These are phyloP conservation scores for Babesia microti DNA, from an alignment of 169 alveolate genomes.

Conservation along the genomic window DNA sequence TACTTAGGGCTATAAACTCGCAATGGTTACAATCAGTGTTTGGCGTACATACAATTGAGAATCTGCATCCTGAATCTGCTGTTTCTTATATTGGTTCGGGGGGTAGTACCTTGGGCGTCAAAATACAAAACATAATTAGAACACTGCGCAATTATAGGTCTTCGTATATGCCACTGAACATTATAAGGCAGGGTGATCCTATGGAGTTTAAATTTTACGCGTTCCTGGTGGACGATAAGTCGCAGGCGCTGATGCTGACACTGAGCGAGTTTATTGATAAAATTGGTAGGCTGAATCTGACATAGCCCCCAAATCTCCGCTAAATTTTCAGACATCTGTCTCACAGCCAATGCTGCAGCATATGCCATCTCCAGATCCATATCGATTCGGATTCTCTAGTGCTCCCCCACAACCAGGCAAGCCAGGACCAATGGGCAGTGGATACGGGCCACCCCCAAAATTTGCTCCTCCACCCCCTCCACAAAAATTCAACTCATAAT, in stretches of 20 bases:
- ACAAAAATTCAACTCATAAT: too few species aligned
- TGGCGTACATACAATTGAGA: constrained; percentile 64
- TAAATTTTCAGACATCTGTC: constrained; percentile 9
- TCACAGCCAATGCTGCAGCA: too few species aligned
- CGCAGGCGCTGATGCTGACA: constrained; percentile 64
- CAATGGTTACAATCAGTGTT: constrained; percentile 67
- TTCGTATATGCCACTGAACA: constrained; percentile 55
- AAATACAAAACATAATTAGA: constrained; percentile 48
- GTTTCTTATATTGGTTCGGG: constrained; percentile 50
- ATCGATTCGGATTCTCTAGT: not conserved
- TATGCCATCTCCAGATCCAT: too few species aligned
- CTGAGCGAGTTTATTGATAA: constrained; percentile 53
- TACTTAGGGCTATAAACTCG: constrained; percentile 44
- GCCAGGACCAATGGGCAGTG: not conserved
- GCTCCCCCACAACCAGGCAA: not conserved
- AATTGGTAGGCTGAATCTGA: constrained; percentile 27
- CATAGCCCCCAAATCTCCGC: constrained; percentile 20
- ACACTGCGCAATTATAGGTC: constrained; percentile 46
- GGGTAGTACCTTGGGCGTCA: constrained; percentile 53
- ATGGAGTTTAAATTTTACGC: constrained; percentile 56
- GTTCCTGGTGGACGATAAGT: constrained; percentile 51
- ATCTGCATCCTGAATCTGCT: constrained; percentile 67
- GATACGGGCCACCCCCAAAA: not conserved
- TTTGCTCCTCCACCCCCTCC: not conserved
- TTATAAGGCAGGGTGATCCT: constrained; percentile 68